phyloP scores from a whole-genome alignment of 306 rosid species.

The Acacia confusa region DNA sequence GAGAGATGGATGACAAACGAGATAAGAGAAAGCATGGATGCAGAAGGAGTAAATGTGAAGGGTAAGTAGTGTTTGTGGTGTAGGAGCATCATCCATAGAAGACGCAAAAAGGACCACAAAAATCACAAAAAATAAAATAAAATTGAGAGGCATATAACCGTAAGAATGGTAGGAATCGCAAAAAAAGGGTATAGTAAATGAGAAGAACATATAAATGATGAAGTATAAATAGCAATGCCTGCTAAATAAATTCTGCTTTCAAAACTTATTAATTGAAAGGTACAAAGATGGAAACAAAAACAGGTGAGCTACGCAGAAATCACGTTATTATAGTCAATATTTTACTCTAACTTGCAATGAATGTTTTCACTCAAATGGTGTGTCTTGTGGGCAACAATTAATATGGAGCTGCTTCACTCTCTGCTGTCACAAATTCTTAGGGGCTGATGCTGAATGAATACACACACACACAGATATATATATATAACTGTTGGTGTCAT shows the following conservation, averaged over 20 bases:
- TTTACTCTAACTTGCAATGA: background rate
- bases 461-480: background rate
- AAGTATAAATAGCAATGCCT: background rate
- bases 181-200: too few relatives aligned
- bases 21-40: too few relatives aligned
- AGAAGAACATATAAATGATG: background rate
- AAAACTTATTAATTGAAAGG: background rate
- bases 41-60: background rate
- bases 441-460: too few relatives aligned
- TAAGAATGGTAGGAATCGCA: background rate
- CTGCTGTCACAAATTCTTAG: background rate
- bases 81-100: background rate
- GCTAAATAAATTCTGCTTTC: background rate
- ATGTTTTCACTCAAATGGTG: background rate
- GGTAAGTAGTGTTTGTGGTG: background rate
- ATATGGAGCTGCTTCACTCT: background rate
- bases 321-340: background rate
- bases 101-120: background rate
- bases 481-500: background rate
- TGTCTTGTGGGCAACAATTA: background rate
- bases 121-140: background rate
- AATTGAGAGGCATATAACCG: background rate
- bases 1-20: background rate
- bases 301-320: background rate
- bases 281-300: background rate